phyloP scores from a whole-genome alignment of 2,329 filamentous ascomycete genomes.

The Aspergillus tamarii region DNA sequence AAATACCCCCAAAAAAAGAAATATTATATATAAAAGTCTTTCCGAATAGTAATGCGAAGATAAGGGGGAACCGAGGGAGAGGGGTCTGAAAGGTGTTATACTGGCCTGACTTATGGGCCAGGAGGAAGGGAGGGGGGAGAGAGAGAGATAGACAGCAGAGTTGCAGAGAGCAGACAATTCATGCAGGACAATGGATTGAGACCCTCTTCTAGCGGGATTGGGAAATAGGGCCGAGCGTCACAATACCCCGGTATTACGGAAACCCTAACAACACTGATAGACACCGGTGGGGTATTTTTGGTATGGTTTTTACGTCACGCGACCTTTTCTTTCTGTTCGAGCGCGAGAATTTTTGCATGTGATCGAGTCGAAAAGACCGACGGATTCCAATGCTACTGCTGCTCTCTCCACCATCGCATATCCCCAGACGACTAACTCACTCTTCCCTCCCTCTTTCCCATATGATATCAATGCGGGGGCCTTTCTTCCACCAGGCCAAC shows the following conservation, averaged over 20 bases:
- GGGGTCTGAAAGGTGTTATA: not conserved
- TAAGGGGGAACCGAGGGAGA: not conserved
- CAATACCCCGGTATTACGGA: constrained; percentile 17
- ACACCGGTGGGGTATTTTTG: constrained; percentile 22
- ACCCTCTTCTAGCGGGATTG: constrained; percentile 10
- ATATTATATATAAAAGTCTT: not conserved
- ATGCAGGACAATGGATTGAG: not conserved
- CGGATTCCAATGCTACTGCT: constrained; percentile 20
- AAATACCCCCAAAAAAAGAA: not conserved
- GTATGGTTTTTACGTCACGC: constrained; percentile 41
- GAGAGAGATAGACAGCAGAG: not conserved
- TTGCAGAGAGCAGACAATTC: not conserved
- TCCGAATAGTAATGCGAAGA: not conserved
- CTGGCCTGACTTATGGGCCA: not conserved
- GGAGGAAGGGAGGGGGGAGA: not conserved
- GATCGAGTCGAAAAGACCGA: constrained; percentile 33
- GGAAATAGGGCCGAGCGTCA: constrained; percentile 23
- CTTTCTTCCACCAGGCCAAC: constrained; percentile 15
- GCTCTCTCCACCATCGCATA: constrained; percentile 20
- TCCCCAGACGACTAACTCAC: constrained; percentile 27
- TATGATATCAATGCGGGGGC: constrained; percentile 24
- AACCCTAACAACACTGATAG: not conserved
- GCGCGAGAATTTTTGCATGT: constrained; percentile 38
- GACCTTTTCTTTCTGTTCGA: constrained; percentile 20
- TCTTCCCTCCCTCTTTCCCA: constrained; percentile 8